Conservation (phyloP, 2,329 filamentous ascomycete species). For the Byssochlamys sp. region DNA sequence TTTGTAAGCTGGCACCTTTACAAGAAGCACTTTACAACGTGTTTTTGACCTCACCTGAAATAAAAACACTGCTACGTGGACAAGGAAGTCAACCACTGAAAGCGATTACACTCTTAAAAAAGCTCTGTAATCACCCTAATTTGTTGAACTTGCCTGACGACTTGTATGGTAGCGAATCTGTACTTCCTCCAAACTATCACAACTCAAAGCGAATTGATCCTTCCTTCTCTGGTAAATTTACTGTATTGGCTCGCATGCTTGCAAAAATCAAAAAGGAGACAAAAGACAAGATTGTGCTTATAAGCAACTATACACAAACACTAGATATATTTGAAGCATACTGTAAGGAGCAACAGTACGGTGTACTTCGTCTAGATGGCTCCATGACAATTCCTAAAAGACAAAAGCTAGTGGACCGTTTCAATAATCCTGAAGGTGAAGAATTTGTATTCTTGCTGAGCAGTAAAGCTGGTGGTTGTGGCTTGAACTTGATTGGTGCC, state of each 20-base stretch:
- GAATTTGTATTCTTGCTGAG: conserved; percentile 96
- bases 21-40: conserved; percentile 90
- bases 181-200: too few relatives aligned
- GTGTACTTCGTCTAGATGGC: conserved; percentile 79
- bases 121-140: conserved; percentile 96
- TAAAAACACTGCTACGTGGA: conserved; percentile 79
- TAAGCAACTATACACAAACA: conserved; percentile 96
- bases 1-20: conserved; percentile 92
- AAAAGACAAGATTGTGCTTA: conserved; percentile 97
- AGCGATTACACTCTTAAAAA: conserved; percentile 92
- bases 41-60: conserved; percentile 91
- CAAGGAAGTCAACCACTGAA: conserved; percentile 95
- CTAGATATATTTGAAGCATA: conserved; percentile 88
- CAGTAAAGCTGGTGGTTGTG: conserved; percentile 92
- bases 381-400: conserved; percentile 97
- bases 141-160: conserved; percentile 74
- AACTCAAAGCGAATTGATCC: too few relatives aligned
- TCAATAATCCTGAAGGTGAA: conserved; percentile 81
- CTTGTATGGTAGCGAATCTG: conserved; percentile 79
- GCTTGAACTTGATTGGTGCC: conserved; percentile 87
- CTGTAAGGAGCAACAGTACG: conserved; percentile 75
- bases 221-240: conserved; percentile 93
- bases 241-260: conserved; percentile 94
- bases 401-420: conserved; percentile 92
- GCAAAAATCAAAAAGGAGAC: conserved; percentile 90